A percentile compares a stretch with the other conserved stretches of the same genome.
phyloP scores from a whole-genome alignment of 805 yeast species.

The Candida ortonii region DNA sequence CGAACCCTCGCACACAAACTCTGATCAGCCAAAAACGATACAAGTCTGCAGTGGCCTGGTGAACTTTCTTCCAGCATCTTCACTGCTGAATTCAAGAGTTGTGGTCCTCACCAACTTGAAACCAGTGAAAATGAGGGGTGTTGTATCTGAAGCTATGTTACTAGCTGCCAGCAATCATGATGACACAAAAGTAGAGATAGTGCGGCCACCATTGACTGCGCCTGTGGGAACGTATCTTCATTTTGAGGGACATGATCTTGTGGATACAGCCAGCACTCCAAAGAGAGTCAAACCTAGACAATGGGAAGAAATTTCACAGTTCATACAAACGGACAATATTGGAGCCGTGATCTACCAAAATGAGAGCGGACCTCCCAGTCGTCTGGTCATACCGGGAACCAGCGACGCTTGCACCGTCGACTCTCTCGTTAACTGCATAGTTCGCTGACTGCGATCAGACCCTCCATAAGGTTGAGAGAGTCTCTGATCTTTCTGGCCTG shows the following conservation, averaged over 20 bases:
- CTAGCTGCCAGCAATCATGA: slow-evolving; percentile 46
- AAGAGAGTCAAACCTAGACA: slow-evolving; percentile 34
- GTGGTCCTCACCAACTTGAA: slow-evolving; percentile 58
- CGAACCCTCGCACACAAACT: no score
- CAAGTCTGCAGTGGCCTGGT: slow-evolving; percentile 63
- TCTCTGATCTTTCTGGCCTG: slow-evolving; percentile 1
- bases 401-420: slow-evolving; percentile 17
- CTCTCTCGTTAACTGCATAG: slow-evolving; percentile 10
- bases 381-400: no score
- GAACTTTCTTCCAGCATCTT: slow-evolving; percentile 37
- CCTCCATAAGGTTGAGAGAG: background rate
- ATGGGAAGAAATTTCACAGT: slow-evolving; percentile 34
- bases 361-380: no score
- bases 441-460: slow-evolving; percentile 3
- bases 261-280: slow-evolving; percentile 11
- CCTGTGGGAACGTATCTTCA: slow-evolving; percentile 39
- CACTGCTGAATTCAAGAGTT: slow-evolving; percentile 41
- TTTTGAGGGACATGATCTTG: slow-evolving; percentile 35
- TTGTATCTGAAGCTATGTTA: slow-evolving; percentile 61
- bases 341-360: slow-evolving; percentile 32
- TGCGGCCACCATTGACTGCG: slow-evolving; percentile 41
- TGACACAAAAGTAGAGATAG: slow-evolving; percentile 39
- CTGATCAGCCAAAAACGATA: slow-evolving; percentile 16
- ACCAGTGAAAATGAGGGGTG: slow-evolving; percentile 62
- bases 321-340: slow-evolving; percentile 30